Conservation (phyloP, 345 rosid species). For the Eucalyptus decipiens region DNA sequence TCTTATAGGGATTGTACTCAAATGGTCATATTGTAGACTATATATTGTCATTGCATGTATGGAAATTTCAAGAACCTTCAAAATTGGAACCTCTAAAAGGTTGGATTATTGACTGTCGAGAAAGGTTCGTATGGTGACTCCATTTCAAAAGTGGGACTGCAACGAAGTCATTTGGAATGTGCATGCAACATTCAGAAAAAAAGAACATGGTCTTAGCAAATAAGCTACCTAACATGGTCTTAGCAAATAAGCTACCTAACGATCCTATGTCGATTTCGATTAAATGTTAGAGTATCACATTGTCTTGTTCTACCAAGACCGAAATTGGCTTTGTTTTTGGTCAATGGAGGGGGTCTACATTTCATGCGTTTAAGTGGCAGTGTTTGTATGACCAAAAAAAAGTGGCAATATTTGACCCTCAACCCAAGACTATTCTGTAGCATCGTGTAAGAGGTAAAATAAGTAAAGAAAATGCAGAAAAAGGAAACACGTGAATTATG, state of each 20-base stretch:
- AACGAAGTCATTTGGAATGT: neutral
- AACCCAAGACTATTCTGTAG: neutral
- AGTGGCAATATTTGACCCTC: neutral
- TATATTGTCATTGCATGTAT: too few relatives aligned
- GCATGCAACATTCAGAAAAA: neutral
- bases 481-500: neutral
- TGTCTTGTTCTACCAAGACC: neutral
- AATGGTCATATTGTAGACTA: neutral
- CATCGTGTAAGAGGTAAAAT: neutral
- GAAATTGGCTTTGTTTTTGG: neutral
- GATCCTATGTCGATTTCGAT: neutral
- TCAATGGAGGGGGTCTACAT: neutral
- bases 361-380: neutral
- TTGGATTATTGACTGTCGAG: too few relatives aligned
- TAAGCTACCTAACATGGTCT: neutral
- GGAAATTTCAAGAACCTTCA: neutral
- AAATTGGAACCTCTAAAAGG: neutral
- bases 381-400: neutral
- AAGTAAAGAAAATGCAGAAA: neutral
- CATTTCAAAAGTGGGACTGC: neutral
- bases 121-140: accelerated
- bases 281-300: neutral
- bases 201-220: neutral
- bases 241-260: neutral
- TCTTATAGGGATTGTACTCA: neutral